Evolutionary conservation across 768 basidiomycete species (phyloP), one percentile per base, ranked within the genome.

Genomic region (Suillus lakei): DNA sequence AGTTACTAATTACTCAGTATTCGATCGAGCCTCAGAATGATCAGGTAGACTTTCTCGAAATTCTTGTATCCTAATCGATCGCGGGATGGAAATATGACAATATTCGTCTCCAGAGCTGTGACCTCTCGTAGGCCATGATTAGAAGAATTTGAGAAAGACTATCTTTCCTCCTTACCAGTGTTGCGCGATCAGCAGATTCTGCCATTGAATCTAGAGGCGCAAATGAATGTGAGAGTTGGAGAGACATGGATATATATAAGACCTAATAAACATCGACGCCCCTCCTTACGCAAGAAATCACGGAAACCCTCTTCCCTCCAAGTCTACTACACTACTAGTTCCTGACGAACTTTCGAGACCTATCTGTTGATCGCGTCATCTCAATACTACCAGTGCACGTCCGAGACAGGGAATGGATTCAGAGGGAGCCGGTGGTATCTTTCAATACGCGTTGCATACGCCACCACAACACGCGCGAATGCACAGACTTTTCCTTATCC

Each of bases 401-500:
- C 21, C 1, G 30, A 53, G 28, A 53, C 21, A 32, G 30, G 12
- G 34, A 34, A 54, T 54, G 53, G 32, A 53, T 28, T 30, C 51
- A 30, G 28, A 54, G 10, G 30, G 30, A 32, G 12, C 32, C 10
- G 6, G 5, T n/a, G 3, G 21, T 21, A 21, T 13, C 32, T 34
- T 34, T 34, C 53, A 34, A 54, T 54, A 18, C 26, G 28, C 30
- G 32, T n/a, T 21, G 12, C 9, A 41, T 41, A 30, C 6, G 2
- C 58, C 58, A 6, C 53, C 30, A 34, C 53, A 34, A 7, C 12
- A 5, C 12, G 15, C 36, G 58, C 58, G 10, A 56, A 63, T 65
- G 64, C 64, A 65, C 34, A 50, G 53, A 32, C 51, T 53, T 23
- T 61, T 65, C 34, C 36, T 21, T 41, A 36, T 65, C 41, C 64